phyloP scores from a whole-genome alignment of 129 eudicot genomes.

The Helichrysum umbraculigerum region DNA sequence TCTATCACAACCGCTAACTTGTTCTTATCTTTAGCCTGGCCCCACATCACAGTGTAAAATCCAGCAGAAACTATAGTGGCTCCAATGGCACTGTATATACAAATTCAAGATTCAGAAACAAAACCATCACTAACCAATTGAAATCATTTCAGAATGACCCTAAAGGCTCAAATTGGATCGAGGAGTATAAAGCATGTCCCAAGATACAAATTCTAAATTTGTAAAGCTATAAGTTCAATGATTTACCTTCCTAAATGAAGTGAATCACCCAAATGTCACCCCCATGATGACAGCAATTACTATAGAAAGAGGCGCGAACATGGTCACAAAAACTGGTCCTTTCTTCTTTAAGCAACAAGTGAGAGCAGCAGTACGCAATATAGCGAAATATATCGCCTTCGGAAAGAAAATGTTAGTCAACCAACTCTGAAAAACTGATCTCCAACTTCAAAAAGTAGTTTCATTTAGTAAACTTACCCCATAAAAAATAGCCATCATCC shows the following conservation, averaged over 20 bases:
- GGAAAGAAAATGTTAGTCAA: not conserved
- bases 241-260: constrained; percentile 35
- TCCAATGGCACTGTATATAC: constrained; percentile 26
- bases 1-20: not conserved
- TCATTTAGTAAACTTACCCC: constrained; percentile 21
- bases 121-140: not conserved
- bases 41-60: constrained; percentile 32
- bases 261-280: constrained; percentile 33
- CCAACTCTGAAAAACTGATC: not conserved
- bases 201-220: too few species aligned
- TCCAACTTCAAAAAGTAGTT: not conserved
- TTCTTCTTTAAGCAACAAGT: constrained; percentile 37
- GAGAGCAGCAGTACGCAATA: not conserved
- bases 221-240: too few species aligned
- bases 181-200: not conserved
- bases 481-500: constrained; percentile 6
- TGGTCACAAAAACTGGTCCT: constrained; percentile 30
- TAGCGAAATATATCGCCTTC: constrained; percentile 20
- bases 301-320: constrained; percentile 27
- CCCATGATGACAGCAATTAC: constrained; percentile 23
- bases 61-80: constrained; percentile 13
- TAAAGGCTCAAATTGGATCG: not conserved
- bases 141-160: not conserved
- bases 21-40: constrained; percentile 20
- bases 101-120: constrained; percentile 4